Conservation (phyloP, 2,329 filamentous ascomycete species). For the Cytospora schulzeri region DNA sequence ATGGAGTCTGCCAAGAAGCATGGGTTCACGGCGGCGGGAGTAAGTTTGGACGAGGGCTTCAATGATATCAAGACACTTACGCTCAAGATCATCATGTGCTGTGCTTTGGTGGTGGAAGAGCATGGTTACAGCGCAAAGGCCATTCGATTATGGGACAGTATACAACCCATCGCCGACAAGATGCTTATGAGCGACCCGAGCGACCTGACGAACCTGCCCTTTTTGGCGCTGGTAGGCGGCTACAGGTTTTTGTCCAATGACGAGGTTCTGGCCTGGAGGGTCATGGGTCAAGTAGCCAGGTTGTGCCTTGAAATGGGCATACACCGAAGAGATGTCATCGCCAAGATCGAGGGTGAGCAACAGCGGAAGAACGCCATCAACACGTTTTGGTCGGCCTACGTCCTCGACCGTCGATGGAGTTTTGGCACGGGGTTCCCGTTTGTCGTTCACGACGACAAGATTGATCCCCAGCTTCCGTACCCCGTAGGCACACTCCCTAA, state of each 20-base stretch:
- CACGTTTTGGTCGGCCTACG: conserved; percentile 85
- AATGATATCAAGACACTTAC: conserved; percentile 62
- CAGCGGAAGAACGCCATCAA: conserved; percentile 69
- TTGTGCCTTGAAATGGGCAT: conserved; percentile 81
- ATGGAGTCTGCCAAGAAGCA: conserved; percentile 58
- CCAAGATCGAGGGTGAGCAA: conserved; percentile 67
- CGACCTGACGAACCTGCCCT: conserved; percentile 50
- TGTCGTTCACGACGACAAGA: conserved; percentile 81
- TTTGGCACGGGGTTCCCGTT: conserved; percentile 89
- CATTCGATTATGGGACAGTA: conserved; percentile 72
- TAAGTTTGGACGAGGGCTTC: conserved; percentile 42
- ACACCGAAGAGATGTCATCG: conserved; percentile 75
- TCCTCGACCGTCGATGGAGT: conserved; percentile 83
- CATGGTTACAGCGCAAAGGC: conserved; percentile 78
- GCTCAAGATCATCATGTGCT: conserved; percentile 83
- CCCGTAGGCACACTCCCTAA: conserved; percentile 60
- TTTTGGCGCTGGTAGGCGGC: conserved; percentile 55
- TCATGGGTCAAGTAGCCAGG: conserved; percentile 80
- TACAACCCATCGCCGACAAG: conserved; percentile 71
- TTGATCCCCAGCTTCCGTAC: conserved; percentile 76
- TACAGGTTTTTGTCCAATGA: conserved; percentile 88
- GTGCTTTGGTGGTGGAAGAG: conserved; percentile 74
- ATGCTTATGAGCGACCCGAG: conserved; percentile 59
- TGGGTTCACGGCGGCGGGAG: conserved; percentile 33
- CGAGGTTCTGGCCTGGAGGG: conserved; percentile 81